Evolutionary conservation across 2,329 filamentous ascomycete genomes (phyloP), one percentile per base, ranked within the genome.

Genomic region (Cytospora schulzeri): DNA sequence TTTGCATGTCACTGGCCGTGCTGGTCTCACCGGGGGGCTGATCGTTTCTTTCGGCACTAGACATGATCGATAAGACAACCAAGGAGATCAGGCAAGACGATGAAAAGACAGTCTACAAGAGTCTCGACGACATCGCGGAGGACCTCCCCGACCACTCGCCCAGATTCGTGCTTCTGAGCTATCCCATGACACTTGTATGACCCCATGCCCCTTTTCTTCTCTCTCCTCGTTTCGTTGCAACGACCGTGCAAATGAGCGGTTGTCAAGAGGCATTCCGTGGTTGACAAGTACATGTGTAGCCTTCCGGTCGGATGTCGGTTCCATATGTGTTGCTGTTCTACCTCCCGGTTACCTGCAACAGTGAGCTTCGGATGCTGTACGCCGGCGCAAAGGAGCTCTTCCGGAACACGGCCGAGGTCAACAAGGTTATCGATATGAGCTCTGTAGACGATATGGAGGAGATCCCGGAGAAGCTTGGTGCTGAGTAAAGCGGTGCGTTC

Each of bases 301-400:
- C 88, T 53, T 93, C 91, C 60, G 95, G 95, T 63, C 88, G 95
- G 31, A 77, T 93, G 52, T 91, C 92, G 6, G 93, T 97, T 3
- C 95, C 95, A 12, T 99, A 99, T 76, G 92, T 97, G 55, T 86
- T 98, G 75, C 80, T 99, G 26, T 97, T 96, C 81, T 98, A 97
- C 79, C 87, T 98, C 26, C 95, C 95, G 9, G 90, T 89, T 59
- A 97, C 94, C 57, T 95, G 92, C 79, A 97, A 96, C 76, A 87
- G 85, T 70, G 91, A 93, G 73, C 81, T 91, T 73, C 88, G 92
- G 70, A 98, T 98, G 95, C 81, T 95, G 74, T 99, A 98, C 76
- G 95, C 95, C 33, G 91, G 93, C 48, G 95, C 95, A 52, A 97
- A 97, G 78, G 95, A 99, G 80, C 79, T 98, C 76, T 93, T 98